These are phyloP conservation scores for Penicillium sp. DNA, from an alignment of 2,329 filamentous ascomycete species.

Conservation along the genomic window DNA sequence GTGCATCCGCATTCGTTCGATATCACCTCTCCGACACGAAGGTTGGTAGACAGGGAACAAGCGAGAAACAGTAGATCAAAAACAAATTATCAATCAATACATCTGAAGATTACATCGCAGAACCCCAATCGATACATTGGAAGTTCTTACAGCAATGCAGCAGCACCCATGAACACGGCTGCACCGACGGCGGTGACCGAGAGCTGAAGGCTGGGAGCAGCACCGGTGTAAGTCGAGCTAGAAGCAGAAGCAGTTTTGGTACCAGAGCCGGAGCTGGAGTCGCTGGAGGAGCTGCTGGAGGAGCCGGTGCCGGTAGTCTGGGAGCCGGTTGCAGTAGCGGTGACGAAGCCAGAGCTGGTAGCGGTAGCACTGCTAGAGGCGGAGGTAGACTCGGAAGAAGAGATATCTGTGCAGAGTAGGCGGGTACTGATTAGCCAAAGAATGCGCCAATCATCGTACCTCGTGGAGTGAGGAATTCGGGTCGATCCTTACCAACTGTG, in stretches of 20 bases:
- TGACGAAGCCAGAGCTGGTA: slow-evolving; percentile 32
- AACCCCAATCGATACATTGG: background rate
- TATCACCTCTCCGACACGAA: background rate
- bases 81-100: slow-evolving; percentile 16
- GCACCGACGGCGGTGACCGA: slow-evolving; percentile 44
- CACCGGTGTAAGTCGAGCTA: slow-evolving; percentile 24
- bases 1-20: slow-evolving; percentile 6
- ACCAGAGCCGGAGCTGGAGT: slow-evolving; percentile 13
- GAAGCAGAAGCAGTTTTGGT: slow-evolving; percentile 12
- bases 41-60: slow-evolving; percentile 5
- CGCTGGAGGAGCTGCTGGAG: background rate
- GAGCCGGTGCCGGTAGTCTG: slow-evolving; percentile 23
- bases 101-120: slow-evolving; percentile 1
- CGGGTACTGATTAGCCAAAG: background rate
- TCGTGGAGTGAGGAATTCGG: background rate
- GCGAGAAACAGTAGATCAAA: slow-evolving; percentile 17
- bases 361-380: slow-evolving; percentile 33
- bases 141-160: slow-evolving; percentile 39
- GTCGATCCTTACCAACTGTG: slow-evolving; percentile 43
- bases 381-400: slow-evolving; percentile 14
- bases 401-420: slow-evolving; percentile 3
- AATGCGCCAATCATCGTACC: slow-evolving; percentile 3
- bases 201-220: slow-evolving; percentile 36
- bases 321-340: slow-evolving; percentile 26
- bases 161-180: slow-evolving; percentile 47